Evolutionary conservation across 2,329 filamentous ascomycete genomes (phyloP).

Genomic region (Didymella lethalis): DNA sequence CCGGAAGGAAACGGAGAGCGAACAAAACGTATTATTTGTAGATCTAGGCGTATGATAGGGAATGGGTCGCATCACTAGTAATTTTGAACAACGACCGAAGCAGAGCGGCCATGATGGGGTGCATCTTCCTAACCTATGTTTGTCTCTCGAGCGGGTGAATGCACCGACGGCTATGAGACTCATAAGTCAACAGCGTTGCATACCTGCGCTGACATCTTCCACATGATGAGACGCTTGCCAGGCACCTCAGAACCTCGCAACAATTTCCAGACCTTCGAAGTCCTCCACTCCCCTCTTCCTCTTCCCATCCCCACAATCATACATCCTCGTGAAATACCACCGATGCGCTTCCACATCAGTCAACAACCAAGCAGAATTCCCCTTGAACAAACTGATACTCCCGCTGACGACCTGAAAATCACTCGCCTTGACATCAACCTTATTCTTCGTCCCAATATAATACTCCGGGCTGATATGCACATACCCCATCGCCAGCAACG

Average conservation of each 20-base stretch:
- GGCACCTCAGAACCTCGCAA: slow-evolving; percentile 22
- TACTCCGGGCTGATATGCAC: slow-evolving; percentile 74
- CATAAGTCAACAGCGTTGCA: no score
- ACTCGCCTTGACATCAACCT: slow-evolving; percentile 23
- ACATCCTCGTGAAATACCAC: slow-evolving; percentile 46
- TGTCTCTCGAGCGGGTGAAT: no score
- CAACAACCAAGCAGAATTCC: slow-evolving; percentile 42
- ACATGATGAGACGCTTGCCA: no score
- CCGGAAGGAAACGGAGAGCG: no score
- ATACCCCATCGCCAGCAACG: slow-evolving; percentile 67
- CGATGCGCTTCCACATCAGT: slow-evolving; percentile 45
- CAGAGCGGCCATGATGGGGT: no score
- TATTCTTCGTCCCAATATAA: slow-evolving; percentile 52
- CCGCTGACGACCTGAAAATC: slow-evolving; percentile 41
- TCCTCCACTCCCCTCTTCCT: slow-evolving; percentile 19
- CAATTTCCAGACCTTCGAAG: slow-evolving; percentile 25
- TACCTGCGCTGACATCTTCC: no score
- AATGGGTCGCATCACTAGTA: no score
- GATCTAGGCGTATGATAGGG: no score
- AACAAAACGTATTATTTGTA: no score
- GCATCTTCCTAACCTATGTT: no score
- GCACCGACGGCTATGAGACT: no score
- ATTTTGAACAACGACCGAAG: no score
- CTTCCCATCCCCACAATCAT: slow-evolving; percentile 31
- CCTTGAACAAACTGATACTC: slow-evolving; percentile 29